Percentiles rank a stretch among this genome's conserved stretches.
Conservation (phyloP, 176 grass and related monocot species). For the Cocos nucifera region DNA sequence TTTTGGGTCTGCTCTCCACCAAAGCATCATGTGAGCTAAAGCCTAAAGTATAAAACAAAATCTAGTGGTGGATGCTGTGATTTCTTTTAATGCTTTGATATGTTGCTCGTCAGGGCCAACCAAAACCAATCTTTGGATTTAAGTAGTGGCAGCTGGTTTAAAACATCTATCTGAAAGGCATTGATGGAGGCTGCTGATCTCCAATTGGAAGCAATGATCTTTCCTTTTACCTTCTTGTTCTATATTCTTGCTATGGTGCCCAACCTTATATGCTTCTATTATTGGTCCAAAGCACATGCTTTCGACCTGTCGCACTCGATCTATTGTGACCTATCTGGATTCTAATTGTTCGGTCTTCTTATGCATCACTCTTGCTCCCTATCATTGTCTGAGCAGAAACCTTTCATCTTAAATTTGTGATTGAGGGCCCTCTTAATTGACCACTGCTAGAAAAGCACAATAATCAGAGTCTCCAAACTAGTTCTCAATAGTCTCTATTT, state of each 20-base stretch:
- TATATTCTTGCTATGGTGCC: neutral
- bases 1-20: no score
- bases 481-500: conserved; percentile 3
- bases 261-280: conserved; percentile 26
- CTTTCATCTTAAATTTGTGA: conserved; percentile 37
- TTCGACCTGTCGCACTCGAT: conserved; percentile 37
- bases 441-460: conserved; percentile 34
- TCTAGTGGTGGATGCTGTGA: neutral
- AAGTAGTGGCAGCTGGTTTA: conserved; percentile 45
- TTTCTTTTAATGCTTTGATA: conserved; percentile 1
- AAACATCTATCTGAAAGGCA: conserved; percentile 30
- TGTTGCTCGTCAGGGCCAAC: conserved; percentile 32
- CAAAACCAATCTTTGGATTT: conserved; percentile 41
- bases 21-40: no score
- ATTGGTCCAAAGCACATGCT: conserved; percentile 56
- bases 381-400: conserved; percentile 27
- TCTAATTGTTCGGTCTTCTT: conserved; percentile 48
- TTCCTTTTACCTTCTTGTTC: conserved; percentile 12
- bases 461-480: conserved; percentile 16
- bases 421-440: conserved; percentile 33
- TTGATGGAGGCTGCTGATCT: conserved; percentile 26
- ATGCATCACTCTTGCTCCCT: conserved; percentile 35
- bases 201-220: conserved; percentile 31
- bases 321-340: conserved; percentile 29
- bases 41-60: neutral